phyloP scores from a whole-genome alignment of 2,329 filamentous ascomycete species.

The Colletotrichum musae region DNA sequence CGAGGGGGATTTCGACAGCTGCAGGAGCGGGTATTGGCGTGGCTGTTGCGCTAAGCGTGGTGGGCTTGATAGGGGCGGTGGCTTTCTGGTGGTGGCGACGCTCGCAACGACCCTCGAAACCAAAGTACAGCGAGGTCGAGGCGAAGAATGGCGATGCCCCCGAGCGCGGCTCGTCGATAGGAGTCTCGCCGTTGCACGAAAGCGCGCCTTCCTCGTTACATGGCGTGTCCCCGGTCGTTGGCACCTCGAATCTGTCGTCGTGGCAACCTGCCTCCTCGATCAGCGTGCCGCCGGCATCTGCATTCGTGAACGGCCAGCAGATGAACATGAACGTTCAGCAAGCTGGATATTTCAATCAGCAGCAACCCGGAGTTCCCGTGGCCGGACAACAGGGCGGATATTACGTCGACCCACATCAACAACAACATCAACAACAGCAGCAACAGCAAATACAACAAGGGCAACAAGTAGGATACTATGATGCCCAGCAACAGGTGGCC shows the following conservation, averaged over 20 bases:
- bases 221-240: conserved; percentile 18
- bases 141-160: conserved; percentile 23
- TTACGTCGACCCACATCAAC: conserved; percentile 16
- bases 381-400: conserved; percentile 19
- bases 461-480: conserved; percentile 15
- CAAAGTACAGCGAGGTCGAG: conserved; percentile 36
- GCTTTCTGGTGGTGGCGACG: conserved; percentile 49
- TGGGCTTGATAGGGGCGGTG: conserved; percentile 44
- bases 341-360: conserved; percentile 8
- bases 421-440: conserved; percentile 3
- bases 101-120: conserved; percentile 17
- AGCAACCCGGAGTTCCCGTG: background rate
- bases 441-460: background rate
- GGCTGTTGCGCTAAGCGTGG: conserved; percentile 46
- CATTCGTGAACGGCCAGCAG: conserved; percentile 17
- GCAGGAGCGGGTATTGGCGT: conserved; percentile 51
- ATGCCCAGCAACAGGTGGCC: background rate
- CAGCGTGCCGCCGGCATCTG: conserved; percentile 20
- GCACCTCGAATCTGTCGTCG: conserved; percentile 3
- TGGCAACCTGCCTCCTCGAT: conserved; percentile 23
- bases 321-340: conserved; percentile 1
- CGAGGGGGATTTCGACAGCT: conserved; percentile 46
- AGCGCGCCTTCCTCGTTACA: conserved; percentile 23
- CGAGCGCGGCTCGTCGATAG: conserved; percentile 17
- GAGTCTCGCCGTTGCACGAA: conserved; percentile 17